These are phyloP conservation scores for Pseudotsuga menziesii DNA, from an alignment of 75 land plant genomes.

Conservation along the genomic window DNA sequence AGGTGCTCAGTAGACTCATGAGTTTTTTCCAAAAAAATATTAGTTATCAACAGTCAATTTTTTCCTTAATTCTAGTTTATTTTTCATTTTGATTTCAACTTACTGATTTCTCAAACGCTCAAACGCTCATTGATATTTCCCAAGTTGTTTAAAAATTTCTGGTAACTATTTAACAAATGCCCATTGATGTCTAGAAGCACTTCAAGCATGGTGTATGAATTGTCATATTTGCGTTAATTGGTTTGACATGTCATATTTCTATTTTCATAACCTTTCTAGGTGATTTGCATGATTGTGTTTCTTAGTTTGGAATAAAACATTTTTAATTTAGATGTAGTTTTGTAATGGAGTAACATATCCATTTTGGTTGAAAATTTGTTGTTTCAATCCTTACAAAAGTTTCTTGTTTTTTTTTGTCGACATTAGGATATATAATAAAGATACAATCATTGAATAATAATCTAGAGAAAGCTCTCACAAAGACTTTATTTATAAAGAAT, in stretches of 20 bases:
- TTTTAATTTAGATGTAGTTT: background rate
- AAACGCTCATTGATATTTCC: too few relatives aligned
- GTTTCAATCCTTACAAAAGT: background rate
- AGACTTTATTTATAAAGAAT: conserved; percentile 11
- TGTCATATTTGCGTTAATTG: too few relatives aligned
- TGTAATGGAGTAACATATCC: background rate
- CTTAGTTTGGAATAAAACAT: background rate
- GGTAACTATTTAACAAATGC: too few relatives aligned
- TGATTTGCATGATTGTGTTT: background rate
- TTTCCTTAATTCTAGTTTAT: too few relatives aligned
- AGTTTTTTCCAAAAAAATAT: too few relatives aligned
- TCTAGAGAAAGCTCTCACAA: background rate
- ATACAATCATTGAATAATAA: background rate
- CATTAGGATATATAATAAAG: conserved; percentile 2
- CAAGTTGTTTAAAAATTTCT: too few relatives aligned
- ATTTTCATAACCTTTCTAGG: background rate
- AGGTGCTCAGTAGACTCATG: too few relatives aligned
- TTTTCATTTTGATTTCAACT: too few relatives aligned
- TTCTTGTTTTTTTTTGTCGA: background rate
- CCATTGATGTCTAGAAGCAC: background rate
- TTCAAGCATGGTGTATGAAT: background rate
- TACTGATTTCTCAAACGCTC: too few relatives aligned
- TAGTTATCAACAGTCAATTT: too few relatives aligned
- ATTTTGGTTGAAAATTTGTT: background rate
- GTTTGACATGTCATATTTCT: too few relatives aligned